Conservation (phyloP, 2,329 filamentous ascomycete genomes). For the Knufia petricola region DNA sequence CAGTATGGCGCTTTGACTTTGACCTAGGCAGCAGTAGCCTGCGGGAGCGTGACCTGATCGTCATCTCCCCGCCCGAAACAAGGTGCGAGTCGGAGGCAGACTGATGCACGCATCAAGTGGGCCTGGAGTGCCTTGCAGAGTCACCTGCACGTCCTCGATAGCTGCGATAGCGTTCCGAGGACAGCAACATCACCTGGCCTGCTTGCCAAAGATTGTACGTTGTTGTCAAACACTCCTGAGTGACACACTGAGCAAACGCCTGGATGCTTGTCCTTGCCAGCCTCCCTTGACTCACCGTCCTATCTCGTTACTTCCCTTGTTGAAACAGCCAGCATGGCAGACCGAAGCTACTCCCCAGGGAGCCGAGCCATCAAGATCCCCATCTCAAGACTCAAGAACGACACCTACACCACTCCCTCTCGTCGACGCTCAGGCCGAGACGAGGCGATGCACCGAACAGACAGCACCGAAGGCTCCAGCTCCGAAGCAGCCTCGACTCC, state of each 20-base stretch:
- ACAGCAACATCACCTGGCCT: no score
- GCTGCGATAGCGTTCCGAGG: no score
- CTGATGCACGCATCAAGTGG: no score
- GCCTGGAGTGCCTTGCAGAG: no score
- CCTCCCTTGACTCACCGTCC: background rate
- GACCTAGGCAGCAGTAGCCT: no score
- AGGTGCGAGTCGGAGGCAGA: no score
- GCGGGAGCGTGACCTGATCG: no score
- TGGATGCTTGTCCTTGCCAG: background rate
- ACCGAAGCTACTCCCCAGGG: slow-evolving; percentile 4
- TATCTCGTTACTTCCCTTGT: background rate
- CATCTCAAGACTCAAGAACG: slow-evolving; percentile 9
- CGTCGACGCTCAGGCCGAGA: slow-evolving; percentile 16
- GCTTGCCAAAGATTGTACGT: no score
- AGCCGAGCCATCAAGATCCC: slow-evolving; percentile 24
- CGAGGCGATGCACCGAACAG: slow-evolving; percentile 2
- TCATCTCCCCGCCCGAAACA: no score
- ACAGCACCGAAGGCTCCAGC: slow-evolving; percentile 8
- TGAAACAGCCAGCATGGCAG: background rate
- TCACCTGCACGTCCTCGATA: no score
- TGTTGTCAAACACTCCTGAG: background rate
- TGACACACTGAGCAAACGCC: background rate
- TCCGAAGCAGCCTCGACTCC: slow-evolving; percentile 8
- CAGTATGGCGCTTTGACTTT: no score
- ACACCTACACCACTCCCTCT: slow-evolving; percentile 11